Base-by-base conservation (phyloP, 2,329 filamentous ascomycete genomes). In the Microcyclosporella mali region DNA sequence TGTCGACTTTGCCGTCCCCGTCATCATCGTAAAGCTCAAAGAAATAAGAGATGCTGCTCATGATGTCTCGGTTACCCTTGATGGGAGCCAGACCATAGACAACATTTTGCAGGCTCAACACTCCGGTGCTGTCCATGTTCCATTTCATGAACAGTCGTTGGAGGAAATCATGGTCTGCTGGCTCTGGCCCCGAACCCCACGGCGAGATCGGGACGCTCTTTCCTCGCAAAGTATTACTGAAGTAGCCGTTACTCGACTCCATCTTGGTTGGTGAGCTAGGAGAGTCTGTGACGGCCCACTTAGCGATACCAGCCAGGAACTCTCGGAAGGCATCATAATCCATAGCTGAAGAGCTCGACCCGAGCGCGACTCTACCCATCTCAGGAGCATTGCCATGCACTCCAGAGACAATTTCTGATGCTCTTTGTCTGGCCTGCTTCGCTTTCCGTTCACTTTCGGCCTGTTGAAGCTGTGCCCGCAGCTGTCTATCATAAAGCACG, bases 11-110 rank as follows among this genome's bases (percentile, higher is more conserved):
- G 18, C 92, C 92, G 61, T 95, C 88, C 1, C 81, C 78, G 57
- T 90, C 84, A 53, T 98, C 90, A 61, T 98, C 92, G 63, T 97
- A 95, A 0, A 98, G 78, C 58, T 95, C 87, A 56, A 98, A 98
- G 65, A 98, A 97, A 67, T 97, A 97, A 47, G 82, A 92, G 59
- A 98, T 97, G 45, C 86, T 92, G 21, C 87, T 87, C 90, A 98
- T 95, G 53, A 98, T 95, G 65, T 98, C 92, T 35, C 84, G 82
- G 42, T 85, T 88, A 7, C 92, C 90, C 64, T 95, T 97, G 59
- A 98, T 87, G 11, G 85, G 81, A 2, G 90, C 89, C 34, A 98
- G 72, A 0, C 92, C 92, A 14, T 84, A 84, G 4, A 97, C 92
- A 2, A 98, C 88, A 55, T 97, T 87, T 59, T 95, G 88, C 37